phyloP scores from a whole-genome alignment of 1,284 basidiomycete species.

The Fistulina hepatica region DNA sequence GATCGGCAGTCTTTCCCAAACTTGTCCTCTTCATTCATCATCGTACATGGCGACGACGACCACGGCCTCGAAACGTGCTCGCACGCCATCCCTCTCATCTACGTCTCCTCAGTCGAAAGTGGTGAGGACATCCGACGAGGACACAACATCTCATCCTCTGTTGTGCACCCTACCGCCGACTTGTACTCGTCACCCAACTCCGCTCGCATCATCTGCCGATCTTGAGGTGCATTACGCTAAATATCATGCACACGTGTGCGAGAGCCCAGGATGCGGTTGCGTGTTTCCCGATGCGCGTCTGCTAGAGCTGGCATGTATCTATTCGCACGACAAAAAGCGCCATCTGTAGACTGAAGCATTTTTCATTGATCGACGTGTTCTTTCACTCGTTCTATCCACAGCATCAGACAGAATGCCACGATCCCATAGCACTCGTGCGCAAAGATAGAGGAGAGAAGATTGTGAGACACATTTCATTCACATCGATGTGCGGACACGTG shows the following conservation, averaged over 20 bases:
- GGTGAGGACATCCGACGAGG: no score
- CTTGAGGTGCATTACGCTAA: slow-evolving; percentile 74
- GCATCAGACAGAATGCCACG: slow-evolving; percentile 85
- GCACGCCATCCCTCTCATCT: no score
- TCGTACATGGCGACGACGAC: no score
- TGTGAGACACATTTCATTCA: slow-evolving; percentile 35
- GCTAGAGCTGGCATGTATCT: slow-evolving; percentile 58
- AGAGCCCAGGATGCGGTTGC: slow-evolving; percentile 52
- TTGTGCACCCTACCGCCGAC: slow-evolving; percentile 75
- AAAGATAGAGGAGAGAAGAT: slow-evolving; percentile 83
- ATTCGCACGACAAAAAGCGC: no score
- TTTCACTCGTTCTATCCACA: slow-evolving; percentile 23
- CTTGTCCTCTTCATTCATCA: no score
- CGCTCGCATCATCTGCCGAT: slow-evolving; percentile 49
- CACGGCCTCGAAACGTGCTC: no score
- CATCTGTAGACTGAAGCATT: slow-evolving; percentile 3
- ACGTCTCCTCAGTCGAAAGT: no score
- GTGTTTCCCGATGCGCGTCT: slow-evolving; percentile 81
- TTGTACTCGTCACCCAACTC: slow-evolving; percentile 57
- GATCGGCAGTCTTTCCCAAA: no score
- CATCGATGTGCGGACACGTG: slow-evolving; percentile 1
- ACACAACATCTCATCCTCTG: no score
- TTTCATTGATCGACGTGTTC: slow-evolving; percentile 10
- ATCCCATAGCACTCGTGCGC: slow-evolving; percentile 62
- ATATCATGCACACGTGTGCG: slow-evolving; percentile 79